phyloP scores from a whole-genome alignment of 257 asterid genomes.

The Ehretia macrophylla region DNA sequence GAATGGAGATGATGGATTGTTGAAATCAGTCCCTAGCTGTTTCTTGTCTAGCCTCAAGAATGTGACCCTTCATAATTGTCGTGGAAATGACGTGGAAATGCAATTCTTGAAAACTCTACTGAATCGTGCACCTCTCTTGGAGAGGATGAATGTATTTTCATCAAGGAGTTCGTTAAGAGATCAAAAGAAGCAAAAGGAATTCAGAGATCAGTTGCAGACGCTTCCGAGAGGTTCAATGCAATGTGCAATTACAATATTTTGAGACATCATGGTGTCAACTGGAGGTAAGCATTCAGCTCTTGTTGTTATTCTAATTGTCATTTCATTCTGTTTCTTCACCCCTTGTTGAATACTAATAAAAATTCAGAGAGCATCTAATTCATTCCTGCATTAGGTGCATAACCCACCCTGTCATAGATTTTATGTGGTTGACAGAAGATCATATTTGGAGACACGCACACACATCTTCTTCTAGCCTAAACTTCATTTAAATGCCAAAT shows the following conservation, averaged over 20 bases:
- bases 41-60: constrained; percentile 35
- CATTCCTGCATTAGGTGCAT: too few relatives aligned
- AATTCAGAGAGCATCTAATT: too few relatives aligned
- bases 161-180: constrained; percentile 17
- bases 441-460: too few relatives aligned
- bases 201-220: constrained; percentile 26
- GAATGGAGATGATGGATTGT: constrained; percentile 24
- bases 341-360: too few relatives aligned
- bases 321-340: neutral
- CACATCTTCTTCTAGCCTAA: too few relatives aligned
- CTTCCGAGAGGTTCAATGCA: constrained; percentile 26
- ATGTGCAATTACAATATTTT: constrained; percentile 29
- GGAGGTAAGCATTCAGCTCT: neutral
- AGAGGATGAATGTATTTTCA: constrained; percentile 35
- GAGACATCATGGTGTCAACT: constrained; percentile 8
- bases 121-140: constrained; percentile 28
- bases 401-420: too few relatives aligned
- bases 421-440: too few relatives aligned
- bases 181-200: constrained; percentile 19
- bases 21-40: constrained; percentile 21
- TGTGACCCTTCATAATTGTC: constrained; percentile 30
- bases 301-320: constrained; percentile 6
- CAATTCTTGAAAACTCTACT: constrained; percentile 33
- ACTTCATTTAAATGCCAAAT: too few relatives aligned
- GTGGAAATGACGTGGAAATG: constrained; percentile 36